Percentiles rank a stretch among this genome's conserved stretches.
Conservation (phyloP, 2,329 filamentous ascomycete genomes). For the Fusarium circinatum region DNA sequence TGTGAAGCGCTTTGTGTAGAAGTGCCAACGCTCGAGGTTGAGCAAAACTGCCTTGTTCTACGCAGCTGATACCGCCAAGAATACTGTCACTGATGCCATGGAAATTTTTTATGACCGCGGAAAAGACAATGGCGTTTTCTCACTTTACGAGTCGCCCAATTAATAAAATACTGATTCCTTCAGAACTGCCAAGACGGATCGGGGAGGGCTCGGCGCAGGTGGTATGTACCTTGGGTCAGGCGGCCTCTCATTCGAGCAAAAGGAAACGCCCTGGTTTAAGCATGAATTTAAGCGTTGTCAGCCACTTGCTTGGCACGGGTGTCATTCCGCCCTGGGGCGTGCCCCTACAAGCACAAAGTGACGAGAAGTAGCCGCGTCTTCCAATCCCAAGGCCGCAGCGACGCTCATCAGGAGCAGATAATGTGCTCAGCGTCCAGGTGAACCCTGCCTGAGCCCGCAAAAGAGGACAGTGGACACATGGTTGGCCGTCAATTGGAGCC, state of each 20-base stretch:
- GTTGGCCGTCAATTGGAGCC: slow-evolving; percentile 35
- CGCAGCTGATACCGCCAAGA: neutral
- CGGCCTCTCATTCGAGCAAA: slow-evolving; percentile 33
- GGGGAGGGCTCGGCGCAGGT: slow-evolving; percentile 24
- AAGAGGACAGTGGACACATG: slow-evolving; percentile 32
- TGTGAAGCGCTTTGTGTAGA: neutral
- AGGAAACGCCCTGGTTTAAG: slow-evolving; percentile 53
- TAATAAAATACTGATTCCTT: slow-evolving; percentile 12
- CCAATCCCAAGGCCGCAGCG: slow-evolving; percentile 26
- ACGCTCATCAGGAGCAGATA: slow-evolving; percentile 3
- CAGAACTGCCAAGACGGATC: slow-evolving; percentile 32
- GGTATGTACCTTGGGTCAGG: slow-evolving; percentile 32
- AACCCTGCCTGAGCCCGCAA: slow-evolving; percentile 19
- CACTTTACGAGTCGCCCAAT: slow-evolving; percentile 15
- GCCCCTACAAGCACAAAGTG: slow-evolving; percentile 6
- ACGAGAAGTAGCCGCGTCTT: neutral
- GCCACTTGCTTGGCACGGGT: slow-evolving; percentile 56
- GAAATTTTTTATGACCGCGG: slow-evolving; percentile 6
- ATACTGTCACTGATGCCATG: neutral
- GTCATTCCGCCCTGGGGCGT: slow-evolving; percentile 39
- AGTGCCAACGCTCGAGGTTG: neutral
- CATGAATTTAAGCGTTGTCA: slow-evolving; percentile 63
- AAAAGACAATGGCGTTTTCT: slow-evolving; percentile 7
- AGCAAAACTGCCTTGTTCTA: neutral
- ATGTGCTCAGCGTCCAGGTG: slow-evolving; percentile 8